A percentile compares a stretch with the other conserved stretches of the same genome.
Conservation (phyloP, 75 land plant species). For the Selaginella moellendorffii region DNA sequence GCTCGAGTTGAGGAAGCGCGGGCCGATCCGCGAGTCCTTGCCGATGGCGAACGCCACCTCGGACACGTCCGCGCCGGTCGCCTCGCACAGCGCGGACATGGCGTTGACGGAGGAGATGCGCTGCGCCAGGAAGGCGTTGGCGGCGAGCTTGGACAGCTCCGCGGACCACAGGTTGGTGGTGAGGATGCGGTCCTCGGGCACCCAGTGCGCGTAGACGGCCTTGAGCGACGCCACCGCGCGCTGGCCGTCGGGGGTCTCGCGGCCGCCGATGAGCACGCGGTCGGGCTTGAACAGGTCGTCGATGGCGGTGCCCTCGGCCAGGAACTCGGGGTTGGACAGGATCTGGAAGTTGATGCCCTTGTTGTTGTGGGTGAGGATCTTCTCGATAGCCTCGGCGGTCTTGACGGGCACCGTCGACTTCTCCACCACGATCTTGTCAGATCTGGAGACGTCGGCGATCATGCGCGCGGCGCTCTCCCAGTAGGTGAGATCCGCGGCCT, state of each 20-base stretch:
- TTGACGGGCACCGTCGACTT: conserved; percentile 79
- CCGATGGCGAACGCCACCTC: conserved; percentile 74
- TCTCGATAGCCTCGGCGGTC: conserved; percentile 66
- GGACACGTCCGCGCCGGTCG: conserved; percentile 70
- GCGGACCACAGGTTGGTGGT: conserved; percentile 84
- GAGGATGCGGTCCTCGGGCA: conserved; percentile 59
- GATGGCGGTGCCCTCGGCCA: conserved; percentile 84
- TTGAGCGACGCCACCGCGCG: conserved; percentile 51
- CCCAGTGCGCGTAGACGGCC: conserved; percentile 76
- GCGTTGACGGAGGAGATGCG: conserved; percentile 83
- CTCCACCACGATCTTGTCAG: conserved; percentile 75
- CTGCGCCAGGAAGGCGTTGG: conserved; percentile 79
- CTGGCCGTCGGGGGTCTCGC: conserved; percentile 68
- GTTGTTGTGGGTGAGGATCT: conserved; percentile 71
- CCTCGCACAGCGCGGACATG: conserved; percentile 85
- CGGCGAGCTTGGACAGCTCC: conserved; percentile 91
- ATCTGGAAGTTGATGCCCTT: conserved; percentile 76
- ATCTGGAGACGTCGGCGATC: conserved; percentile 67
- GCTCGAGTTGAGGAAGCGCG: conserved; percentile 63
- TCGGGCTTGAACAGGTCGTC: conserved; percentile 50
- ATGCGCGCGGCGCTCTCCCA: conserved; percentile 86
- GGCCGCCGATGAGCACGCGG: conserved; percentile 69
- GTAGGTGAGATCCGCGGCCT: conserved; percentile 86
- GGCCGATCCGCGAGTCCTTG: conserved; percentile 67
- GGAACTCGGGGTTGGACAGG: conserved; percentile 77